Percentiles rank a stretch among this genome's conserved stretches.
phyloP scores from a whole-genome alignment of 176 grass and related monocot species.

The Ensete ventricosum region DNA sequence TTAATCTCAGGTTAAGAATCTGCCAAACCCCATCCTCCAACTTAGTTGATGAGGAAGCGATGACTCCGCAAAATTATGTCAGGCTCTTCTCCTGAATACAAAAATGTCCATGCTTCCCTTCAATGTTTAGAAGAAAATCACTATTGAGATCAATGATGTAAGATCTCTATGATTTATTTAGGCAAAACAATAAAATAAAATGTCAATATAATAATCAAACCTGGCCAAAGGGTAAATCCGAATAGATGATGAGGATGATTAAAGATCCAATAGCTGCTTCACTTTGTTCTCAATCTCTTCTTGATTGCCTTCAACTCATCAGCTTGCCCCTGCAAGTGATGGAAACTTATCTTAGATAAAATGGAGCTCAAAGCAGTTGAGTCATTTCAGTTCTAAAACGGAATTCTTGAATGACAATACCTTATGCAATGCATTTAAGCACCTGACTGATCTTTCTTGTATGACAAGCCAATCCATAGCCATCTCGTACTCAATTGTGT shows the following conservation, averaged over 20 bases:
- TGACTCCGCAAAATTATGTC: neutral
- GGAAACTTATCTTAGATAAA: neutral
- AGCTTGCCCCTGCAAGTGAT: neutral
- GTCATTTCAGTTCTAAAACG: neutral
- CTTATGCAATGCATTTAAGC: slow-evolving; percentile 38
- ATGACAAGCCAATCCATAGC: slow-evolving; percentile 71
- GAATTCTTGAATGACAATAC: slow-evolving; percentile 5
- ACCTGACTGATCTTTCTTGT: slow-evolving; percentile 32
- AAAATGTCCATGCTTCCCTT: neutral
- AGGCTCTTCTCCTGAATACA: neutral
- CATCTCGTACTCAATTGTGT: slow-evolving; percentile 89
- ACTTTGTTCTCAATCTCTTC: neutral
- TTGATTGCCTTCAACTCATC: neutral
- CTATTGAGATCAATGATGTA: neutral
- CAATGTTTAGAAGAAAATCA: neutral
- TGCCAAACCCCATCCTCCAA: neutral
- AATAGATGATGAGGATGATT: neutral
- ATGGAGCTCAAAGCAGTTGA: neutral
- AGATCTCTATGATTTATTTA: too few species aligned
- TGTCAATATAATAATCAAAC: neutral
- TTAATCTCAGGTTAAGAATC: neutral
- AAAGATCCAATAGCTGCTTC: neutral
- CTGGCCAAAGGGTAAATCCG: neutral
- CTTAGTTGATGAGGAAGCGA: neutral
- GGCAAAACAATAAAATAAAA: neutral